Evolutionary conservation across 192 early-diverging fungal species (phyloP), one percentile per base, ranked within the genome.

Genomic region (Linnemannia elongata): DNA sequence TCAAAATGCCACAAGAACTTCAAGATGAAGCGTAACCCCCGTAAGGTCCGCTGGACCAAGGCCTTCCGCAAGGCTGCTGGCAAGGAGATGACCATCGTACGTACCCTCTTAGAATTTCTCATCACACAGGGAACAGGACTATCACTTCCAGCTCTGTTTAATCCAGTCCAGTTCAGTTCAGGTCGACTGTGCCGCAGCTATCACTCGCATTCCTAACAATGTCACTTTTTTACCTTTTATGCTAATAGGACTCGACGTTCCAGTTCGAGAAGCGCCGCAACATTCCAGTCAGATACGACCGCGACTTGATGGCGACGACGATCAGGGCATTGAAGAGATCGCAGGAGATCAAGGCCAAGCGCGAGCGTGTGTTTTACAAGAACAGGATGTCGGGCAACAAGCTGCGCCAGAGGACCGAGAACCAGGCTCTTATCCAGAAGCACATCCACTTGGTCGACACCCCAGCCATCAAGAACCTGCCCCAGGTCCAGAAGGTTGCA

Each of bases 1-100:
- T 99, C 98, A 82, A 99, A 99, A 93, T 99, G 99, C 92, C 97
- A 99, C 95, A 97, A 96, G 88, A 99, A 98, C 92, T 99, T 99
- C 92, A 99, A 99, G 90, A 98, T 99, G 96, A 99, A 99, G 94
- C 95, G 99, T 60, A 99, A 99, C 93, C 99, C 99, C 47, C 94
- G 99, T 83, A 99, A 99, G 94, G 97, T 99, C 76, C 93, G 95
- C 81, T 99, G 99, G 99, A 99, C 99, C 76, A 99, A 99, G 94
- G 98, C 99, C 15, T 99, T 99, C 97, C 93, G 99, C 79, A 96
- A 96, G 89, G 95, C 99, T 20, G 96, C 97, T 22, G 99, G 99
- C 88, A 99, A 99, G 92, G 99, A 99, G 92, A 99, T 99, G 99
- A 93, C 96, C 6, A 98, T 99, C 79, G 97, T 96, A 95, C 76